Percentiles rank a stretch among this genome's conserved stretches.
These are phyloP conservation scores for Prunus campanulata DNA, from an alignment of 306 rosid species.

Conservation along the genomic window DNA sequence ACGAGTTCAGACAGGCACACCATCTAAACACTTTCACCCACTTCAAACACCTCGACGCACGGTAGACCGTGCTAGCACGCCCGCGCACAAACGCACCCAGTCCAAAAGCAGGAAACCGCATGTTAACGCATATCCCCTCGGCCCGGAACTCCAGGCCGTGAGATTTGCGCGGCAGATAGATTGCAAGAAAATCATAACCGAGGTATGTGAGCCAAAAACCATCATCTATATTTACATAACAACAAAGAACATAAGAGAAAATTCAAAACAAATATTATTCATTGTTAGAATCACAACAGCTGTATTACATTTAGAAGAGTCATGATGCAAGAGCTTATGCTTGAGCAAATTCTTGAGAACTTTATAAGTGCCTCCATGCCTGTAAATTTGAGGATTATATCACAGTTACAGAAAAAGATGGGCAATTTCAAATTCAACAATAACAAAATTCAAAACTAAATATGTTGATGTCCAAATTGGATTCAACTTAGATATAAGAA, in stretches of 20 bases:
- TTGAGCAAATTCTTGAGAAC: slow-evolving; percentile 82
- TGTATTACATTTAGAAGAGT: slow-evolving; percentile 77
- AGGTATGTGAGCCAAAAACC: slow-evolving; percentile 89
- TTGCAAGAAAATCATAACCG: slow-evolving; percentile 93
- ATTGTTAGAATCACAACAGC: neutral
- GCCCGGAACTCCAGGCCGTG: too few relatives aligned
- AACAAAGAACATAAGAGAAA: neutral
- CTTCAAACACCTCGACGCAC: too few relatives aligned
- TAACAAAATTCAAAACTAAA: neutral
- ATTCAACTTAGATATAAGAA: too few relatives aligned
- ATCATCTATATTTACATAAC: slow-evolving; percentile 55
- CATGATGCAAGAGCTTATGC: slow-evolving; percentile 87
- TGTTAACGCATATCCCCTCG: too few relatives aligned
- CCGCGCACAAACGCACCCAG: too few relatives aligned
- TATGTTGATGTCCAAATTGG: neutral
- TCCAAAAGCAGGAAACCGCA: too few relatives aligned
- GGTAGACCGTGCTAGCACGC: too few relatives aligned
- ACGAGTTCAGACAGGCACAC: too few relatives aligned
- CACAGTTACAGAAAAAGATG: neutral
- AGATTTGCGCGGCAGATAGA: too few relatives aligned
- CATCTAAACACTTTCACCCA: too few relatives aligned
- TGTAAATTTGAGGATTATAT: slow-evolving; percentile 13
- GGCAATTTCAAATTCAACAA: neutral
- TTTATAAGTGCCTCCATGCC: slow-evolving; percentile 93
- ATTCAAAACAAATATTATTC: too few relatives aligned